A percentile compares a stretch with the other conserved stretches of the same genome.
Conservation (phyloP, 495 filamentous ascomycete species). For the Aspergillus steynii region DNA sequence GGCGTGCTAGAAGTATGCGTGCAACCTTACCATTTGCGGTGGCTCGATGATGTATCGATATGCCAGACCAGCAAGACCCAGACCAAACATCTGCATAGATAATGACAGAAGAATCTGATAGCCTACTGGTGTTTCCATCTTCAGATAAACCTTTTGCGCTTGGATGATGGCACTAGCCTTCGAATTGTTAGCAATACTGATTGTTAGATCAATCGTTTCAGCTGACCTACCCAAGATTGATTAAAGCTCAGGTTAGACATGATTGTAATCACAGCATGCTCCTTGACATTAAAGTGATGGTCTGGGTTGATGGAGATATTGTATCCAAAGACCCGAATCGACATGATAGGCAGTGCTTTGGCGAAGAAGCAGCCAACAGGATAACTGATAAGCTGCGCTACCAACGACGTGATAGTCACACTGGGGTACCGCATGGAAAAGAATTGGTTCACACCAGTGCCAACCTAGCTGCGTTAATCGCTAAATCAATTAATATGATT, state of each 20-base stretch:
- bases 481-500: background rate
- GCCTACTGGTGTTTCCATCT: conserved; percentile 26
- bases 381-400: conserved; percentile 66
- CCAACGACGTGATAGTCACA: conserved; percentile 58
- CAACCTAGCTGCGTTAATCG: conserved; percentile 7
- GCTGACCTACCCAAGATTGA: conserved; percentile 13
- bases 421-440: conserved; percentile 75
- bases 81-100: conserved; percentile 51
- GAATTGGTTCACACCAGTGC: conserved; percentile 60
- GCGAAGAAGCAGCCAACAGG: conserved; percentile 48
- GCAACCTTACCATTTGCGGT: conserved; percentile 57
- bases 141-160: conserved; percentile 50
- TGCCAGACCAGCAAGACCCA: conserved; percentile 47
- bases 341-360: conserved; percentile 45
- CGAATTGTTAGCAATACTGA: conserved; percentile 27
- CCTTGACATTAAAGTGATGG: conserved; percentile 49
- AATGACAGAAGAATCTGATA: conserved; percentile 42
- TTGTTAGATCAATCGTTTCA: too few species aligned
- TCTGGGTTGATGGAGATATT: conserved; percentile 50
- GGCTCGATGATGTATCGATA: conserved; percentile 74
- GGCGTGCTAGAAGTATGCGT: background rate
- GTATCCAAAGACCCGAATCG: conserved; percentile 50
- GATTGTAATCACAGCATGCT: conserved; percentile 57
- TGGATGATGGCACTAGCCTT: conserved; percentile 60
- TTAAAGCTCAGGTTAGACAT: conserved; percentile 47